Percentiles rank a stretch among this genome's conserved stretches.
These are phyloP conservation scores for Quercus glauca DNA, from an alignment of 306 rosid genomes.

Conservation along the genomic window DNA sequence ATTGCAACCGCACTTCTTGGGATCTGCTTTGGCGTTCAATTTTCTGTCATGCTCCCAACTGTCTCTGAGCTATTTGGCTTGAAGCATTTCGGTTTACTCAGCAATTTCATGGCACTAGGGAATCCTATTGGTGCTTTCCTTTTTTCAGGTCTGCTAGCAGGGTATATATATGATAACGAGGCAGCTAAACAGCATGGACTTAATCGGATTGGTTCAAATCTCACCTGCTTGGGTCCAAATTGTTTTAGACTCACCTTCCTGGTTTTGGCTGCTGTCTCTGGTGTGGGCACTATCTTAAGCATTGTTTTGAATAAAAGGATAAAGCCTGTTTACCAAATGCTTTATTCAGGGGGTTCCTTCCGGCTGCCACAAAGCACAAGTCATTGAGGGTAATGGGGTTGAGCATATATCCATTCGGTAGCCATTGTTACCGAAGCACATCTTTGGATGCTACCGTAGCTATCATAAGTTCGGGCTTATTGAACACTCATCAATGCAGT, in stretches of 20 bases:
- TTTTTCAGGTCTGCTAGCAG: slow-evolving; percentile 78
- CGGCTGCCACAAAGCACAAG: slow-evolving; percentile 47
- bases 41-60: slow-evolving; percentile 73
- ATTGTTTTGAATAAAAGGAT: slow-evolving; percentile 51
- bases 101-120: slow-evolving; percentile 61
- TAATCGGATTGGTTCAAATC: slow-evolving; percentile 20
- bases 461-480: background rate
- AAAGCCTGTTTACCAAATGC: slow-evolving; percentile 78
- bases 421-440: background rate
- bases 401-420: background rate
- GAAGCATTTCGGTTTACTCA: slow-evolving; percentile 62
- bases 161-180: slow-evolving; percentile 63
- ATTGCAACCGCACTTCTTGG: slow-evolving; percentile 67
- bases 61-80: slow-evolving; percentile 85
- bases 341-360: slow-evolving; percentile 77
- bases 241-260: slow-evolving; percentile 73
- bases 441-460: background rate
- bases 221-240: slow-evolving; percentile 59
- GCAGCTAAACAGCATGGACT: slow-evolving; percentile 60
- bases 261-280: slow-evolving; percentile 54
- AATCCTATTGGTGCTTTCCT: slow-evolving; percentile 80
- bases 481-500: background rate
- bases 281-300: slow-evolving; percentile 51
- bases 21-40: slow-evolving; percentile 72
- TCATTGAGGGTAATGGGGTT: slow-evolving; percentile 18